Evolutionary conservation across 805 yeast species (phyloP), one percentile per base, ranked within the genome.

Genomic region (Nakazawaea populi): DNA sequence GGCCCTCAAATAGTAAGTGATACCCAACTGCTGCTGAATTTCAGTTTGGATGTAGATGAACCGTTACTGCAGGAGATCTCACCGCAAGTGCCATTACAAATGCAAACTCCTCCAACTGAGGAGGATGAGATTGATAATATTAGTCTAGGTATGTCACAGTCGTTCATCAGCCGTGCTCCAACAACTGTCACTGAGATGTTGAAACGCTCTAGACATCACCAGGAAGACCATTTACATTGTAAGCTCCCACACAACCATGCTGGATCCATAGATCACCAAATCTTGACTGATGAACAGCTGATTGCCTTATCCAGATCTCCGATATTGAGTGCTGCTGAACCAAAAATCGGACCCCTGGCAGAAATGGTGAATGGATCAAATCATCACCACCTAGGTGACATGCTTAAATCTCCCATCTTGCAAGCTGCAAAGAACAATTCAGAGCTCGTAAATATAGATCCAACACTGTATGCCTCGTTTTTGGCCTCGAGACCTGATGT

Each of bases 401-500:
- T 57, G 9, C 52, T 59, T 4, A 54, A 53, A 35, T 63, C 75
- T 1, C 80, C 81, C 6, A 62, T 77, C 50, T 55, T 64, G 38
- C 63, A 71, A 52, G 82, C 82, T 1, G 73, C 70, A 41, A 62
- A 65, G 49, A 63, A 63, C 5, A 72, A 77, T 56, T 56, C 65
- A 12, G 62, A 64, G n/a, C 68, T 80, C 53, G 69, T 67, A 11
- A 51, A 60, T 44, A 70, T 76, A 43, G 85, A 84, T 59, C 87
- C 90, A 10, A 76, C 78, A 1, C 70, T 80, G 18, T 89, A 89
- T 66, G 69, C 82, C 3, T 76, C 94, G 0, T 89, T 87, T 64
- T 70, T 89, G 52, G 84, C 88, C 0, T 87, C 96, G 18, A 74
- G 98, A 56, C 98, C 98, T 0, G 97, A 91, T 65, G 71, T 79